Evolutionary conservation across 352 stramenopile genomes (phyloP).

Genomic region (Saprolegnia parasitica): DNA sequence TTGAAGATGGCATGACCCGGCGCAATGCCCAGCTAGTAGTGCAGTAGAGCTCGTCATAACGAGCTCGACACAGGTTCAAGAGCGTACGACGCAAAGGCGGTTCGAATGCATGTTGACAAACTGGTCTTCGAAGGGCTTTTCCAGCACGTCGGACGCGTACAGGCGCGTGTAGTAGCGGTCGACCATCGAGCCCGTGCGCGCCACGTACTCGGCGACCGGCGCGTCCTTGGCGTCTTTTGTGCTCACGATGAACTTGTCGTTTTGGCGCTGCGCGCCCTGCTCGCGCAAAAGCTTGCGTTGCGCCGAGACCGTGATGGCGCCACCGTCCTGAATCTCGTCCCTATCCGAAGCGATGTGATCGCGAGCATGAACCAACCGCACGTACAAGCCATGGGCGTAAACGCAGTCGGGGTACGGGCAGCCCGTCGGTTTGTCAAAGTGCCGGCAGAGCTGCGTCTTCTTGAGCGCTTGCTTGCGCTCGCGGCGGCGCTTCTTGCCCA

Average conservation of each 20-base stretch:
- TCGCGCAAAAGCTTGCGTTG: constrained; percentile 79
- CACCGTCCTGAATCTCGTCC: constrained; percentile 52
- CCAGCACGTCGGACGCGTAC: constrained; percentile 76
- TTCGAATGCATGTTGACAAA: constrained; percentile 89
- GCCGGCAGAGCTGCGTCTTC: constrained; percentile 80
- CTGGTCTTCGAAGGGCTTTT: constrained; percentile 62
- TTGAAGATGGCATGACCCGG: constrained; percentile 61
- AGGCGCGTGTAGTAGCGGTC: constrained; percentile 85
- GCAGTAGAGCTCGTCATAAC: no score
- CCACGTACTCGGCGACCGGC: constrained; percentile 35
- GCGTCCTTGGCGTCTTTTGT: constrained; percentile 31
- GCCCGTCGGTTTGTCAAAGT: constrained; percentile 77
- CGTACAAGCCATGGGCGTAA: constrained; percentile 57
- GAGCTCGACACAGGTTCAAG: no score
- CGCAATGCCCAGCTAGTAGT: constrained; percentile 47
- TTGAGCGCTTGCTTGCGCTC: constrained; percentile 59
- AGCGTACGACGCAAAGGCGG: constrained; percentile 65
- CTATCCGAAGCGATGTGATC: constrained; percentile 28
- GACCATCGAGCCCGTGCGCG: constrained; percentile 71
- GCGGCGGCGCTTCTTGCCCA: constrained; percentile 57
- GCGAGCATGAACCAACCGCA: no score
- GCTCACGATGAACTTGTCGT: constrained; percentile 52
- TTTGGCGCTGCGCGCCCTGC: constrained; percentile 52
- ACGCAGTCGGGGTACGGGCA: constrained; percentile 82
- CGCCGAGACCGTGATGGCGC: constrained; percentile 51